phyloP scores from a whole-genome alignment of 345 rosid species.

The Mercurialis annua region DNA sequence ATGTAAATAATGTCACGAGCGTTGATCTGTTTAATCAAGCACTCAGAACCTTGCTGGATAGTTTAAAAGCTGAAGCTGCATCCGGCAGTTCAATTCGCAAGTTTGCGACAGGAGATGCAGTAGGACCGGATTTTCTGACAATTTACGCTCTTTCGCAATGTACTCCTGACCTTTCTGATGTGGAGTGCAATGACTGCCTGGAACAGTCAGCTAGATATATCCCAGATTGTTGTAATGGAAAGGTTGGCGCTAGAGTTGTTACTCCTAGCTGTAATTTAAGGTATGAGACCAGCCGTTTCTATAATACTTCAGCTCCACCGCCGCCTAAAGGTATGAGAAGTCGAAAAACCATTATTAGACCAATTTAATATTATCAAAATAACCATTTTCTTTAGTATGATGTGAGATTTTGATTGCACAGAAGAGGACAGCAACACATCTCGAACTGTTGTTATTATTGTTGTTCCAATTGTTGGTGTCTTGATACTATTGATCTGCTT shows the following conservation, averaged over 20 bases:
- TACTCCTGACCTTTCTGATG: background rate
- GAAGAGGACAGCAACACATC: constrained; percentile 11
- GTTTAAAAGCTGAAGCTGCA: background rate
- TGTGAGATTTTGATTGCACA: too few species aligned
- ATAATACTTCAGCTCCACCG: background rate
- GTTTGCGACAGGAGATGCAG: background rate
- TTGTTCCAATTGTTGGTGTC: constrained; percentile 10
- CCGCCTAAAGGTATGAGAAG: background rate
- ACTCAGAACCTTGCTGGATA: background rate
- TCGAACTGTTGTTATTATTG: constrained; percentile 1
- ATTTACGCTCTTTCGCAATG: background rate
- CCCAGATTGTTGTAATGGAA: background rate
- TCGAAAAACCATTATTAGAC: too few species aligned
- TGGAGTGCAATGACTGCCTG: background rate
- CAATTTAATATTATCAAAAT: too few species aligned
- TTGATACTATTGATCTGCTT: constrained; percentile 14
- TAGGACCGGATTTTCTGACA: background rate
- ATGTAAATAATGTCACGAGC: background rate
- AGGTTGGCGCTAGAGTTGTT: background rate
- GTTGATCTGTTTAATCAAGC: constrained; percentile 7
- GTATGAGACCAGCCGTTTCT: background rate
- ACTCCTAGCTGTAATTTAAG: background rate
- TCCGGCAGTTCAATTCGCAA: constrained; percentile 5
- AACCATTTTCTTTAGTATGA: too few species aligned
- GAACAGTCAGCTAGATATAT: background rate